Conservation (phyloP, 139 green algal genomes). For the Spirogloea muscicola region DNA sequence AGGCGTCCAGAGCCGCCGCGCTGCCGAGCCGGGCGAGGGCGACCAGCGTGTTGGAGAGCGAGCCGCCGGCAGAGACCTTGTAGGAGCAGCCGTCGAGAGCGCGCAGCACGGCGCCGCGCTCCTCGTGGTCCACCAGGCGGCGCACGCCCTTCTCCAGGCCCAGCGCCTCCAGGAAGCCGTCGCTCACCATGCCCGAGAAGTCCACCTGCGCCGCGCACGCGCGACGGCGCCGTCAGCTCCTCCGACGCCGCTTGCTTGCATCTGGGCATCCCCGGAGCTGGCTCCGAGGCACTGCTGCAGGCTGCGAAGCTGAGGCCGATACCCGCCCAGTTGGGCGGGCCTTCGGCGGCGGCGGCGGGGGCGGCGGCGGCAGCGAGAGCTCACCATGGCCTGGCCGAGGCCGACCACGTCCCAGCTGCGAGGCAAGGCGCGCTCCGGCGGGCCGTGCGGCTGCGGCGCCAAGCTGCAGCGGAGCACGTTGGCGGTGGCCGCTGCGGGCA, state of each 20-base stretch:
- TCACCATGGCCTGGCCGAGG: constrained; percentile 45
- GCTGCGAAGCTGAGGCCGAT: neutral
- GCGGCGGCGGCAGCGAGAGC: constrained; percentile 1
- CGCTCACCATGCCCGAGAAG: constrained; percentile 36
- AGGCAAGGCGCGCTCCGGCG: too few relatives aligned
- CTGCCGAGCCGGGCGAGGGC: constrained; percentile 64
- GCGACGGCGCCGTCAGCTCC: neutral
- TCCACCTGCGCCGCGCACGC: constrained; percentile 21
- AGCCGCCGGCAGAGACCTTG: constrained; percentile 76
- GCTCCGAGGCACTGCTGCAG: neutral
- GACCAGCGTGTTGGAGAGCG: constrained; percentile 84
- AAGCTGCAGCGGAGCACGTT: too few relatives aligned
- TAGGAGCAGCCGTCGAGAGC: constrained; percentile 37
- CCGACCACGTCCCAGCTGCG: constrained; percentile 43
- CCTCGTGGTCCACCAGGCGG: constrained; percentile 40
- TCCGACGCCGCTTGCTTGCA: neutral
- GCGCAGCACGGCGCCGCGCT: constrained; percentile 27
- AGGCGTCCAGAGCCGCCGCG: constrained; percentile 21
- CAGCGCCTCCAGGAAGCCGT: constrained; percentile 29
- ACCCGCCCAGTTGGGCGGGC: neutral
- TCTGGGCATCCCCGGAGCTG: neutral
- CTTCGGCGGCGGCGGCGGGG: neutral
- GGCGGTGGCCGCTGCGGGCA: too few relatives aligned
- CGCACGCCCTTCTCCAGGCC: constrained; percentile 15
- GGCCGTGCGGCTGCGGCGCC: too few relatives aligned